Conservation (phyloP, 805 yeast species). For the Kregervanrija delftensis region DNA sequence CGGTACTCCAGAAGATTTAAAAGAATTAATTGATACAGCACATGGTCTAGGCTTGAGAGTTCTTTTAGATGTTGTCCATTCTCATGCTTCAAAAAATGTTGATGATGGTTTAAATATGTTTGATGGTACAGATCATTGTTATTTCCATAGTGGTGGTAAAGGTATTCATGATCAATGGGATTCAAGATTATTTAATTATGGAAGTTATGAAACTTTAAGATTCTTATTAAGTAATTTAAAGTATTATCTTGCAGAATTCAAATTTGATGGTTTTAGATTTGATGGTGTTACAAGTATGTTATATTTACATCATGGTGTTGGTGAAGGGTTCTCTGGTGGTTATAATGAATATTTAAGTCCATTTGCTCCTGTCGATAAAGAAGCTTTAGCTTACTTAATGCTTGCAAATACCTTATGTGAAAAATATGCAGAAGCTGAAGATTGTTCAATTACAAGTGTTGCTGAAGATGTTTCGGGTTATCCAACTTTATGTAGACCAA, state of each 20-base stretch:
- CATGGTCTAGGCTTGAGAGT: constrained; percentile 85
- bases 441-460: constrained; percentile 49
- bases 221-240: constrained; percentile 80
- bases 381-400: constrained; percentile 82
- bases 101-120: constrained; percentile 88
- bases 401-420: constrained; percentile 77
- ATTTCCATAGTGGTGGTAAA: constrained; percentile 81
- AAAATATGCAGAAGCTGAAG: constrained; percentile 34
- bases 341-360: constrained; percentile 84
- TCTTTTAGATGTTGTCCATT: constrained; percentile 86
- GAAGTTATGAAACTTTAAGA: constrained; percentile 83
- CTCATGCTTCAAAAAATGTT: constrained; percentile 92
- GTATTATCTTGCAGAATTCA: constrained; percentile 73
- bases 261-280: constrained; percentile 92
- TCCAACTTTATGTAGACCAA: constrained; percentile 85
- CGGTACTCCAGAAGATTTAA: constrained; percentile 94
- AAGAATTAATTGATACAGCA: constrained; percentile 85
- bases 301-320: constrained; percentile 87
- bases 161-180: constrained; percentile 95
- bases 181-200: constrained; percentile 88
- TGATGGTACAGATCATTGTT: constrained; percentile 93
- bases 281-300: constrained; percentile 97
- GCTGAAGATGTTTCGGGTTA: constrained; percentile 98
- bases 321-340: constrained; percentile 84
- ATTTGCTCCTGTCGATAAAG: constrained; percentile 71